Evolutionary conservation across 345 rosid genomes (phyloP).

Genomic region (Melaleuca alternifolia): DNA sequence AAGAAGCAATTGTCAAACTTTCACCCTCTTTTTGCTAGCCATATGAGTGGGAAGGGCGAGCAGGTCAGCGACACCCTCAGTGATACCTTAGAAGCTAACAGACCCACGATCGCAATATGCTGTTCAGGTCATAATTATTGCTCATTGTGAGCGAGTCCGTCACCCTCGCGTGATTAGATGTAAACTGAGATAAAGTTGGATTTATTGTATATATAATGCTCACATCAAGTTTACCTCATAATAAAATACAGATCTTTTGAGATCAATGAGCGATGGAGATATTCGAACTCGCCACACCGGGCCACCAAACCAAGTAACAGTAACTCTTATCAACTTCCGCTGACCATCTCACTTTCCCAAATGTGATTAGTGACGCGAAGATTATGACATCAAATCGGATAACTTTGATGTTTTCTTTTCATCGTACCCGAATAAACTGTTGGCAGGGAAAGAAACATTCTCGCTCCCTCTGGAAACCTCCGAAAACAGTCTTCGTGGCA

Average conservation of each 20-base stretch:
- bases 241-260: not conserved
- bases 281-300: not conserved
- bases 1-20: not conserved
- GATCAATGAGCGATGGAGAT: not conserved
- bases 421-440: not conserved
- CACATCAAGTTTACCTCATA: too few relatives aligned
- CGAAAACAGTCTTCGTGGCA: not conserved
- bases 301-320: not conserved
- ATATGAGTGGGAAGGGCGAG: not conserved
- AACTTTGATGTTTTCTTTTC: not conserved
- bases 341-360: not conserved
- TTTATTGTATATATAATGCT: too few relatives aligned
- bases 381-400: not conserved
- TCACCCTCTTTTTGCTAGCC: too few relatives aligned
- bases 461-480: not conserved
- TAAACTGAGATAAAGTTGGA: too few relatives aligned
- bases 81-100: not conserved
- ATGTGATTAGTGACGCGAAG: not conserved
- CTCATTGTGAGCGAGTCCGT: not conserved
- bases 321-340: too few relatives aligned
- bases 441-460: not conserved
- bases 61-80: not conserved
- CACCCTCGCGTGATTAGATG: too few relatives aligned
- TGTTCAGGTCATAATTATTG: not conserved
- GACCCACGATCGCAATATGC: fast-evolving